Evolutionary conservation across 257 asterid species (phyloP).

Genomic region (Fraxinus anomala): DNA sequence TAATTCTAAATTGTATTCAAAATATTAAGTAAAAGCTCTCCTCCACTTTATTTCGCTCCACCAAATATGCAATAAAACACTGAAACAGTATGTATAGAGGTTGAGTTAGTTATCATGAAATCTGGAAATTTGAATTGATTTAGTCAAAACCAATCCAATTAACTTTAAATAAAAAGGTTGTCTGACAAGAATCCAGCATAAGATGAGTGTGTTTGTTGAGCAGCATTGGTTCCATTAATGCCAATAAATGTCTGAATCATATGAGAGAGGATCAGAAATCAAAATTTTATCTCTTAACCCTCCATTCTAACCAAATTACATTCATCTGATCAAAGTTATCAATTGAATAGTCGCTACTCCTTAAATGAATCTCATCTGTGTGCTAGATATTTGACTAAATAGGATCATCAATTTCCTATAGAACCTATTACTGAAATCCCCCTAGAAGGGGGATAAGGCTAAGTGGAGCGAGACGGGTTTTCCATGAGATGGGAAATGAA

Average conservation of each 20-base stretch:
- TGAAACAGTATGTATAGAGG: not conserved
- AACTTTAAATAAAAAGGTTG: no score
- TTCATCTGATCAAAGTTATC: not conserved
- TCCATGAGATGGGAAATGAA: no score
- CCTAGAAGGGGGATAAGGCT: no score
- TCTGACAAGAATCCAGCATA: not conserved
- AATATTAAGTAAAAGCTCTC: conserved; percentile 41
- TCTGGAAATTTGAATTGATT: not conserved
- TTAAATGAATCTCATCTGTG: not conserved
- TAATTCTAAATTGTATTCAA: conserved; percentile 12
- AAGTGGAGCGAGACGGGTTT: no score
- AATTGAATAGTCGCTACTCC: not conserved
- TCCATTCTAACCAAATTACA: not conserved
- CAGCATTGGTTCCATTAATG: no score
- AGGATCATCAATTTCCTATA: no score
- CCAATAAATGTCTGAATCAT: no score
- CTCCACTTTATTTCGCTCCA: conserved; percentile 49
- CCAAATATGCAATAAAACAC: conserved; percentile 29
- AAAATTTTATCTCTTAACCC: no score
- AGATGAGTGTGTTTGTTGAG: no score
- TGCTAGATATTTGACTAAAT: no score
- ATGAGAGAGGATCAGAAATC: no score
- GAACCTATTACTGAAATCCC: no score
- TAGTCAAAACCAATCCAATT: not conserved
- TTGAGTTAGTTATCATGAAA: not conserved